These are phyloP conservation scores for Sclerotinia glacialis DNA, from an alignment of 2,329 filamentous ascomycete species.

Conservation along the genomic window DNA sequence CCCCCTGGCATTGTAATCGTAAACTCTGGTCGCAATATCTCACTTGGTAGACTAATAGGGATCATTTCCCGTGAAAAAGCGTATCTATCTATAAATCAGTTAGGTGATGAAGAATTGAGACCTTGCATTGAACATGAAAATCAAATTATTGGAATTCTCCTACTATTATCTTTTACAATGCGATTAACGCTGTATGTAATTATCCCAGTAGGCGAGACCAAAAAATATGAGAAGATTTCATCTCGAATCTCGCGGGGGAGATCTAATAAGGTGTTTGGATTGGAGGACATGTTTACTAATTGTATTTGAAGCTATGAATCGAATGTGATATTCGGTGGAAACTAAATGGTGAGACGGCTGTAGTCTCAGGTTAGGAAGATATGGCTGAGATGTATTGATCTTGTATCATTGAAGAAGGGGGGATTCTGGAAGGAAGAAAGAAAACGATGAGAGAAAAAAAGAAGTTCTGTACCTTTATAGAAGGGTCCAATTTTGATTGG, in stretches of 20 bases:
- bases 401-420: too few relatives aligned
- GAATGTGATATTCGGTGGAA: not conserved
- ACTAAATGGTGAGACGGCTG: not conserved
- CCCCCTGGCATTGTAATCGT: too few relatives aligned
- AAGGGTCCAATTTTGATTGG: too few relatives aligned
- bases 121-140: not conserved
- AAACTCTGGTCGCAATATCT: too few relatives aligned
- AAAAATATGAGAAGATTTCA: not conserved
- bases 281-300: not conserved
- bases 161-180: not conserved
- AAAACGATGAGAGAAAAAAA: too few relatives aligned
- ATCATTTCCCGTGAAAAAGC: slow-evolving; percentile 23
- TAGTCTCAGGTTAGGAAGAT: too few relatives aligned
- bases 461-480: too few relatives aligned
- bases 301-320: not conserved
- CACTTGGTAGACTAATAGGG: not conserved
- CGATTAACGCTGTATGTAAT: not conserved
- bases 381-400: too few relatives aligned
- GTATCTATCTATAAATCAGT: too few relatives aligned
- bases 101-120: not conserved
- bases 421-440: too few relatives aligned
- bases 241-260: not conserved
- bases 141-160: not conserved
- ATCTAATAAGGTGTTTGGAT: not conserved
- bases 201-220: not conserved